A percentile compares a stretch with the other conserved stretches of the same genome.
Conservation (phyloP, 192 early-diverging fungal species). For the Chytriomyces sp. region DNA sequence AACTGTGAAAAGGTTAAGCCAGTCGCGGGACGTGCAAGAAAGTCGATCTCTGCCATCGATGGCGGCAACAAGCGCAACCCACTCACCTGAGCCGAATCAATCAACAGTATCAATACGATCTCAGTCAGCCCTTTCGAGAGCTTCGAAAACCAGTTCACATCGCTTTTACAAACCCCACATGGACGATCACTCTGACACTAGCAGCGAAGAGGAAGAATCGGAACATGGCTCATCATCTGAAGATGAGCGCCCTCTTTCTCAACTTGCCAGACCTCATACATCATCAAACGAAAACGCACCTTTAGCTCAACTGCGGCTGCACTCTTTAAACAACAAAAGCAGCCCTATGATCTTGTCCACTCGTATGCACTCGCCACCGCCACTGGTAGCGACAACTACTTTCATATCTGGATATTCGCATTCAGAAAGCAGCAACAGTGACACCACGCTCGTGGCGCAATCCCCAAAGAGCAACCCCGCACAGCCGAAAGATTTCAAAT, state of each 20-base stretch:
- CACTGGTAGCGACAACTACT: background rate
- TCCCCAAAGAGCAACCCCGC: background rate
- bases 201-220: constrained; percentile 18
- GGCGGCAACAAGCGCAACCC: background rate
- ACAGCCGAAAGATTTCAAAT: background rate
- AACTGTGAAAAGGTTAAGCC: too few species aligned
- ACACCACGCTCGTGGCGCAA: background rate
- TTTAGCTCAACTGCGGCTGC: constrained; percentile 1
- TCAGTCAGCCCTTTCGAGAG: background rate
- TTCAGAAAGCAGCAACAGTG: constrained; percentile 10
- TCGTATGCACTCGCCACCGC: background rate
- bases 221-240: background rate
- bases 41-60: background rate
- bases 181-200: background rate
- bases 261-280: background rate
- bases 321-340: background rate
- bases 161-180: too few species aligned
- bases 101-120: too few species aligned
- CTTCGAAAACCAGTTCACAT: background rate
- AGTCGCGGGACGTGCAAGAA: background rate
- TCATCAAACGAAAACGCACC: constrained; percentile 1
- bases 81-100: too few species aligned
- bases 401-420: background rate
- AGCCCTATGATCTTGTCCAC: background rate
- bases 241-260: constrained; percentile 6